A percentile compares a stretch with the other conserved stretches of the same genome.
These are phyloP conservation scores for Perilla frutescens DNA, from an alignment of 257 asterid species.

Conservation along the genomic window DNA sequence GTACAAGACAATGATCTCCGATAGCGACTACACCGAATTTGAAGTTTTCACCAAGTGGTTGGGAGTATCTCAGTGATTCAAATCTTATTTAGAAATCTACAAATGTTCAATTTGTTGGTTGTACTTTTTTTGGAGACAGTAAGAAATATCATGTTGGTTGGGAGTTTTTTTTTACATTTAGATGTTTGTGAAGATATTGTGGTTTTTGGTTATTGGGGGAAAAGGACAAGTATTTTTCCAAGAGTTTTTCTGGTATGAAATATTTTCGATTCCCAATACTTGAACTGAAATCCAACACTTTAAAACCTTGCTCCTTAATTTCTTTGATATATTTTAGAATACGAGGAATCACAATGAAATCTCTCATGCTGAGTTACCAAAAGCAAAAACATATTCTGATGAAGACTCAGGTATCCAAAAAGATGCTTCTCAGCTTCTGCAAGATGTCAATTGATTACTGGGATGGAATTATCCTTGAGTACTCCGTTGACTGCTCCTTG, in stretches of 20 bases:
- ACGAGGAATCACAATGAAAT: slow-evolving; percentile 69
- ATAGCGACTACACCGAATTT: slow-evolving; percentile 79
- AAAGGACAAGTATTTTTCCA: slow-evolving; percentile 84
- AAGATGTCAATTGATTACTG: slow-evolving; percentile 85
- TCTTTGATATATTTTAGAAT: slow-evolving; percentile 54
- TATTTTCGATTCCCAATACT: slow-evolving; percentile 23
- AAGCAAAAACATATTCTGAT: slow-evolving; percentile 66
- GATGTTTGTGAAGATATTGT: too few relatives aligned
- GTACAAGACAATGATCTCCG: slow-evolving; percentile 93
- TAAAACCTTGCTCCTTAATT: slow-evolving; percentile 31
- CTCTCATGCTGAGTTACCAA: slow-evolving; percentile 74
- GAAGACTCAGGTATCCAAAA: slow-evolving; percentile 61
- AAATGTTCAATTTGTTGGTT: slow-evolving; percentile 28
- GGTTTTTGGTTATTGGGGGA: slow-evolving; percentile 39
- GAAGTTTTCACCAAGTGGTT: slow-evolving; percentile 90
- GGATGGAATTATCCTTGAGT: slow-evolving; percentile 94
- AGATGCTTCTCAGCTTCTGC: slow-evolving; percentile 53
- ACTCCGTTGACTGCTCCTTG: slow-evolving; percentile 94
- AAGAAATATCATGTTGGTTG: neutral
- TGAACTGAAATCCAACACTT: slow-evolving; percentile 16
- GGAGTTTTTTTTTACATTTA: neutral
- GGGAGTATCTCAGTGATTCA: slow-evolving; percentile 67
- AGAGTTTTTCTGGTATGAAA: slow-evolving; percentile 75
- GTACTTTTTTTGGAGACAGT: slow-evolving; percentile 1
- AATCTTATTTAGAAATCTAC: slow-evolving; percentile 16